Evolutionary conservation across 257 asterid genomes (phyloP), one percentile per base, ranked within the genome.

Genomic region (Solanum paucissectum): DNA sequence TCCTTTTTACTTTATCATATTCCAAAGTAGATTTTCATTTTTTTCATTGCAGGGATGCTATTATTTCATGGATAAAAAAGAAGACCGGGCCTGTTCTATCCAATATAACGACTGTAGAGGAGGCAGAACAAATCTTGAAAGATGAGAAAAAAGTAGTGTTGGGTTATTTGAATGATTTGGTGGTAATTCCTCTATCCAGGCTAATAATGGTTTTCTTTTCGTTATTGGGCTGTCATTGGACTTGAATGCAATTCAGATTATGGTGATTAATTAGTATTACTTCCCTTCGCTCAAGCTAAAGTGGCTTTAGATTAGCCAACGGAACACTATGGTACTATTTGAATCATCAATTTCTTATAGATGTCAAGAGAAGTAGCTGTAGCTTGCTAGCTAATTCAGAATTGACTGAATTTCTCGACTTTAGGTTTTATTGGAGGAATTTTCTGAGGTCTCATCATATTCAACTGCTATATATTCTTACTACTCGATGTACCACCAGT

Each of bases 21-120:
- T 21, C 49, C 75, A 14, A 73, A 49, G 34, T 75, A 83, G 84
- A 88, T 46, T 74, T 44, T 3, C 81, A 60, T 27, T 37, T 64
- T 69, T 72, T 44, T 25, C 66, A 79, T 79, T 87, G 32, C 93
- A 96, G 99, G 91, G 98, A 94, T 86, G 97, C 91, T 81, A 95
- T 97, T 34, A 93, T 96, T 79, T 90, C 95, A 87, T 97, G 99
- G 99, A 92, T 97, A 87, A 95, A 93, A 93, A 97, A 96, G 98
- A 96, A 94, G 93, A 95, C 87, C 32, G 98, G 99, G 76, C 98
- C 99, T 38, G 94, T 91, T 72, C 81, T 97, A 86, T 90, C 91
- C 87, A 96, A 94, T 92, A 90, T 97, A 89, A 94, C 98, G 13
- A 92, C 94, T 38, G 88, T 92, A 40, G 98, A 96, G 93, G 99